Evolutionary conservation across 2,329 filamentous ascomycete species (phyloP).

Genomic region (Bipolaris gigantea): DNA sequence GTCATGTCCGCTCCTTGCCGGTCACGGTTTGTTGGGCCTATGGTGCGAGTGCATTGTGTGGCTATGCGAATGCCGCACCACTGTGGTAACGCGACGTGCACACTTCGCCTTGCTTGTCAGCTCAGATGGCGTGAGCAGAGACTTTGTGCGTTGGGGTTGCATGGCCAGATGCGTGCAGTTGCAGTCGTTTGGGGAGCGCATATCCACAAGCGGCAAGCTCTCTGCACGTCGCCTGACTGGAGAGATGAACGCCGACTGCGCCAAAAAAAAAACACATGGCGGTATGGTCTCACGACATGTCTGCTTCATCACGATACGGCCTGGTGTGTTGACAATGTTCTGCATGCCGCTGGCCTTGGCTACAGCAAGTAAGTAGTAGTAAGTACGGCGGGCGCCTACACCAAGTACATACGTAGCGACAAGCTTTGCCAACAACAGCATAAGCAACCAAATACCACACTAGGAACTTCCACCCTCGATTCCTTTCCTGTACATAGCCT

Average conservation of each 20-base stretch:
- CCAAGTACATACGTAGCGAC: too few relatives aligned
- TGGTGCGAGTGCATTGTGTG: slow-evolving; percentile 9
- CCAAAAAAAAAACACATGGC: background rate
- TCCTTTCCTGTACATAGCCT: too few relatives aligned
- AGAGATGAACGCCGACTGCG: background rate
- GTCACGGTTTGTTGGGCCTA: slow-evolving; percentile 15
- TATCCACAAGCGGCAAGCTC: background rate
- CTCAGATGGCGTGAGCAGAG: slow-evolving; percentile 25
- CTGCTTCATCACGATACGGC: background rate
- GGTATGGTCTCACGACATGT: background rate
- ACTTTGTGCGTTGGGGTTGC: background rate
- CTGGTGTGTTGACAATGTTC: background rate
- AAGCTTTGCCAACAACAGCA: too few relatives aligned
- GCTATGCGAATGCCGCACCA: slow-evolving; percentile 10
- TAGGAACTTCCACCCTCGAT: too few relatives aligned
- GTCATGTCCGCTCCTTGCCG: slow-evolving; percentile 17
- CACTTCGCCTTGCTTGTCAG: slow-evolving; percentile 19
- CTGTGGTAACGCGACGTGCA: slow-evolving; percentile 17
- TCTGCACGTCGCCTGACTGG: background rate
- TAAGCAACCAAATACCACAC: too few relatives aligned
- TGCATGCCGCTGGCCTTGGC: too few relatives aligned
- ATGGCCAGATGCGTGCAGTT: background rate
- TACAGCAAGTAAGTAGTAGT: too few relatives aligned
- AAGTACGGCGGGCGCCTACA: too few relatives aligned
- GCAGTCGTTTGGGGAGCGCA: background rate